These are phyloP conservation scores for Somion occarium DNA, from an alignment of 1,284 basidiomycete genomes.

Conservation along the genomic window DNA sequence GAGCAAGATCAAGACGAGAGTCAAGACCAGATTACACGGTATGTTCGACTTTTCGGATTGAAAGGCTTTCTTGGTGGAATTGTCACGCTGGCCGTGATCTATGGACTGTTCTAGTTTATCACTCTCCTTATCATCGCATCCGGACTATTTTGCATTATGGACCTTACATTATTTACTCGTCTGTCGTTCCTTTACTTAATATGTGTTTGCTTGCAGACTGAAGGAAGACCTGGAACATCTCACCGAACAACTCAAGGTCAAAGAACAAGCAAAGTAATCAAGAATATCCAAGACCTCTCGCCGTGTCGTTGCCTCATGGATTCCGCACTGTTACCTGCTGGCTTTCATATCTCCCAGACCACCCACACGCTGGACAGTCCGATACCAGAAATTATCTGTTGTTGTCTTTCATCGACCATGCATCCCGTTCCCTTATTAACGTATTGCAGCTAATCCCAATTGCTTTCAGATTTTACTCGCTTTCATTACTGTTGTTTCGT, in stretches of 20 bases:
- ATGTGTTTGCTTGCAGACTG: slow-evolving; percentile 40
- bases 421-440: not conserved
- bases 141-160: slow-evolving; percentile 17
- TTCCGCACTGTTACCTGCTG: slow-evolving; percentile 9
- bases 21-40: slow-evolving; percentile 72
- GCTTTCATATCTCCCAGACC: not conserved
- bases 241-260: slow-evolving; percentile 35
- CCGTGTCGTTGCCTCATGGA: slow-evolving; percentile 17
- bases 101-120: slow-evolving; percentile 42
- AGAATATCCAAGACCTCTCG: not conserved
- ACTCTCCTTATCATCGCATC: slow-evolving; percentile 12
- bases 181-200: slow-evolving; percentile 29
- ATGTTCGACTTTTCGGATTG: slow-evolving; percentile 57
- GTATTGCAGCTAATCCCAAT: not conserved
- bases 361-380: not conserved
- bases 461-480: not conserved
- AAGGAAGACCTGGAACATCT: slow-evolving; percentile 57
- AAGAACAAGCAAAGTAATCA: slow-evolving; percentile 17
- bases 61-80: slow-evolving; percentile 53
- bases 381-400: not conserved
- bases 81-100: slow-evolving; percentile 52
- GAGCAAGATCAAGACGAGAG: slow-evolving; percentile 74
- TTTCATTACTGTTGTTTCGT: not conserved
- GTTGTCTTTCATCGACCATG: not conserved
- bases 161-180: slow-evolving; percentile 29